Conservation (phyloP, 345 rosid species). For the Populus ilicifolia region DNA sequence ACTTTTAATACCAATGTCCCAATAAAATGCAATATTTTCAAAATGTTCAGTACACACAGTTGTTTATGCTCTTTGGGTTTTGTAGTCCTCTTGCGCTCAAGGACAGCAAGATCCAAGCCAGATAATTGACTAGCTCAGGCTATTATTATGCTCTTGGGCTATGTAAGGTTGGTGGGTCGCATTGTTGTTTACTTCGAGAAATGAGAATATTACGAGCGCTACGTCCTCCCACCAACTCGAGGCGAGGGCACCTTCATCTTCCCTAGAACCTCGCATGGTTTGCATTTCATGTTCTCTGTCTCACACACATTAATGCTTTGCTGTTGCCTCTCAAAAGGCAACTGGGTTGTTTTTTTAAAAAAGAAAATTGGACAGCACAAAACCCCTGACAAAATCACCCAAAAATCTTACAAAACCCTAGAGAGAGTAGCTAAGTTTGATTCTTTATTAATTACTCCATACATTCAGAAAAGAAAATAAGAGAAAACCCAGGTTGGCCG, state of each 20-base stretch:
- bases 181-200: neutral
- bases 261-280: neutral
- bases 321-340: neutral
- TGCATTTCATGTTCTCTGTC: neutral
- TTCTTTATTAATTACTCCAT: constrained; percentile 20
- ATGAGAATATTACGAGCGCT: neutral
- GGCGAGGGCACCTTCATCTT: neutral
- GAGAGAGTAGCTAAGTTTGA: neutral
- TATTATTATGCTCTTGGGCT: constrained; percentile 1
- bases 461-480: neutral
- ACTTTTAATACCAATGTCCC: too few species aligned
- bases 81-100: neutral
- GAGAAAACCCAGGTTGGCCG: neutral
- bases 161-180: constrained; percentile 23
- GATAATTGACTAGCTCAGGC: constrained; percentile 15
- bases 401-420: constrained; percentile 18
- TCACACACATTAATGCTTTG: neutral
- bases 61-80: neutral
- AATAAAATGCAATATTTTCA: too few species aligned
- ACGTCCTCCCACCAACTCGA: neutral
- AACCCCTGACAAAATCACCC: constrained; percentile 15
- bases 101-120: constrained; percentile 27
- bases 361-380: constrained; percentile 3
- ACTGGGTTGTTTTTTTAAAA: neutral
- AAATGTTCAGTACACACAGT: neutral